Conservation (phyloP, 2,329 filamentous ascomycete genomes). For the Volutella citrinella region DNA sequence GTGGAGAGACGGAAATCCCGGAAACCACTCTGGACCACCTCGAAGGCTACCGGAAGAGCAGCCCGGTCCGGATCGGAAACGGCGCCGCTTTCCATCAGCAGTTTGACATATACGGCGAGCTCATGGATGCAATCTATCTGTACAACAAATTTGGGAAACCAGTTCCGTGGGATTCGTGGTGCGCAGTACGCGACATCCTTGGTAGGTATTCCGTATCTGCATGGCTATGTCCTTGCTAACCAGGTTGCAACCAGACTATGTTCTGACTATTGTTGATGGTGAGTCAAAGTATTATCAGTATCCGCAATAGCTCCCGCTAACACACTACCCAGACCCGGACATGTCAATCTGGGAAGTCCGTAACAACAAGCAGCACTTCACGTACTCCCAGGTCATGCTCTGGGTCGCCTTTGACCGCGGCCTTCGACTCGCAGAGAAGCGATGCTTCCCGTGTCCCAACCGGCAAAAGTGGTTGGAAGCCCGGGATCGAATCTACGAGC, state of each 20-base stretch:
- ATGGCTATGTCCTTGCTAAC: neutral
- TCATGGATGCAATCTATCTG: constrained; percentile 74
- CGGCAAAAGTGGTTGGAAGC: constrained; percentile 62
- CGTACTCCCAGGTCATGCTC: constrained; percentile 80
- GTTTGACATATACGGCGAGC: constrained; percentile 76
- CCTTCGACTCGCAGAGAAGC: constrained; percentile 69
- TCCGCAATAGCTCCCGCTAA: no score
- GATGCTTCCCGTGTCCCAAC: constrained; percentile 72
- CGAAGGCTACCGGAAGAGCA: constrained; percentile 68
- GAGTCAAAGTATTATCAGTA: no score
- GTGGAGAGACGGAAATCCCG: constrained; percentile 70
- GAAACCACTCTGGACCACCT: constrained; percentile 67
- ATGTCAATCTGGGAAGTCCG: constrained; percentile 86
- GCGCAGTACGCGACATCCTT: constrained; percentile 64
- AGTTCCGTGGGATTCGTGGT: constrained; percentile 74
- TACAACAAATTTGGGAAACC: constrained; percentile 80
- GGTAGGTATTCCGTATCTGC: constrained; percentile 30
- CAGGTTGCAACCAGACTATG: constrained; percentile 51
- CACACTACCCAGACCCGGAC: constrained; percentile 63
- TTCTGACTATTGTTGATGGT: constrained; percentile 63
- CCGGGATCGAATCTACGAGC: constrained; percentile 68
- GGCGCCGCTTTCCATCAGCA: constrained; percentile 74
- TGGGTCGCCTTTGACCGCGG: constrained; percentile 80
- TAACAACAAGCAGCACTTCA: constrained; percentile 72
- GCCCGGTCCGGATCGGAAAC: constrained; percentile 73